Evolutionary conservation across 352 stramenopile genomes (phyloP), one percentile per base, ranked within the genome.

Genomic region (Discostella stelligera): DNA sequence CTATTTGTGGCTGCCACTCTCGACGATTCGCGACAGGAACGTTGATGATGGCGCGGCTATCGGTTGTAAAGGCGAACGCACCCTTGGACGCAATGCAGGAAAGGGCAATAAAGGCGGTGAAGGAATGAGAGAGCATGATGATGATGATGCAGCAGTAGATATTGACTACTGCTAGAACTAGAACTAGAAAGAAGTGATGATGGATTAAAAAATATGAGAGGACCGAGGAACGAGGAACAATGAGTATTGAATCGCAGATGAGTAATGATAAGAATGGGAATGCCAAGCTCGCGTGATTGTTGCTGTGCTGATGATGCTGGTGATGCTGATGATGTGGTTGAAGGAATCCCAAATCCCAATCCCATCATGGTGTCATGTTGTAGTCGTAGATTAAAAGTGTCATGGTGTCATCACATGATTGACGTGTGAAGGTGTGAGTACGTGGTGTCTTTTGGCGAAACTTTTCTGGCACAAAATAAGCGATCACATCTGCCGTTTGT

Each of bases 1-100:
- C 81, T 11, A 80, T 71, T 62, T 76, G 63, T 5, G 63, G 55
- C 9, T 70, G 30, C 56, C 63, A 78, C 53, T 78, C 67, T 32
- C 67, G 56, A n/a, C 63, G 41, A 46, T 54, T 62, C 53, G 53
- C 46, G 25, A 67, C 49, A 13, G 60, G 60, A 44, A 48, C 39
- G 44, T 55, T 53, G 25, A 37, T 37, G 25, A 16, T 16, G 21
- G 54, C 20, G 5, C n/a, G 48, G 13, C 23, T 48, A 48, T 30
- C 66, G 49, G 65, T 68, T n/a, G 58, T 70, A 23, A 81, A 81
- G 21, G 74, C 41, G 63, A 64, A 41, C 20, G 48, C 14, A 27
- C 59, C 39, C n/a, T 48, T 64, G 11, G 55, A 32, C 5, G 56
- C 8, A 6, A 79, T 41, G 49, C 49, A 79, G 13, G 25, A 11